Evolutionary conservation across 129 eudicot species (phyloP), one percentile per base, ranked within the genome.

Genomic region (Daucus carota): DNA sequence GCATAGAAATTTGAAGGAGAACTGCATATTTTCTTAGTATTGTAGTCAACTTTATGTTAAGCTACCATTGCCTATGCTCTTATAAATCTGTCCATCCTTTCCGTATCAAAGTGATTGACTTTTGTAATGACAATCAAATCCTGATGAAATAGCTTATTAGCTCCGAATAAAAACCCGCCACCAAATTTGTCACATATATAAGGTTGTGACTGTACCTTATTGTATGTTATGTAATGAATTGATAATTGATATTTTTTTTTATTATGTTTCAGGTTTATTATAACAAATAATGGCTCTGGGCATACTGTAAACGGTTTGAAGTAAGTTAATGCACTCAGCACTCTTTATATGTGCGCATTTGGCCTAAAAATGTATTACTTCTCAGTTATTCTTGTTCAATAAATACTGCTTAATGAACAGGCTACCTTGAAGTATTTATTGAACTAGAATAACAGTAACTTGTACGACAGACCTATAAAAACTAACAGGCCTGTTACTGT

Each of bases 271-370:
- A 92, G 98, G 90, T 93, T 93, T 77, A 90, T 93, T 62, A 81
- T 93, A 70, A 93, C 97, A 74, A 87, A 90, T 79, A 89, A 86
- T 73, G 97, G 97, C 67, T 93, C 98, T 67, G 97, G 98, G 67
- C 98, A 93, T 81, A 79, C 75, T 38, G 97, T 89, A 31, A 62
- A 77, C 54, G 98, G 96, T 52, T 85, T 86, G 73, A 90, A 92
- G 98, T 88, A 90, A 80, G 84, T 67, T 33, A 32, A 15, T 66
- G 78, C 66, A 32, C 43, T 36, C 40, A 36, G 40, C 40, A 36
- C 40, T 36, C 3, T 36, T 36, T 41, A 18, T 24, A 67, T 4
- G 18, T 18, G 9, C 9, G 70, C 29, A 29, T 29, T 50, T 73
- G 33, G 22, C 48, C 48, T 70, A 52, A 11, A 17, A 1, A 62